phyloP scores from a whole-genome alignment of 768 basidiomycete genomes.

The Fistulinella prunicolor region DNA sequence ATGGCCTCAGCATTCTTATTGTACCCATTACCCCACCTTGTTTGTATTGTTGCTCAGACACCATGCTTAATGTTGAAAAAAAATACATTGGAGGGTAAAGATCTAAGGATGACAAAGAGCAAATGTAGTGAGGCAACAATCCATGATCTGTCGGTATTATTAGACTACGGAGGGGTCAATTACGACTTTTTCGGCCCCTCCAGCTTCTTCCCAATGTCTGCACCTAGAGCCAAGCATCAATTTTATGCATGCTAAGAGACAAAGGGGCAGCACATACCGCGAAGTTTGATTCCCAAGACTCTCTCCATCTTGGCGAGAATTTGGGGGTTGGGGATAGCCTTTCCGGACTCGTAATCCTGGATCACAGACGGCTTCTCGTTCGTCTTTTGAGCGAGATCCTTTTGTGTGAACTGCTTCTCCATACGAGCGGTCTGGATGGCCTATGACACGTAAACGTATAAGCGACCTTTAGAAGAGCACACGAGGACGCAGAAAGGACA shows the following conservation, averaged over 20 bases:
- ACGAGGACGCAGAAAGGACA: background rate
- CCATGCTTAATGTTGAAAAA: slow-evolving; percentile 3
- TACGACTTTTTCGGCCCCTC: slow-evolving; percentile 73
- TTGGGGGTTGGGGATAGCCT: slow-evolving; percentile 83
- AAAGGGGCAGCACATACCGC: slow-evolving; percentile 54
- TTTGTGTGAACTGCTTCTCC: slow-evolving; percentile 81
- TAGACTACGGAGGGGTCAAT: slow-evolving; percentile 39
- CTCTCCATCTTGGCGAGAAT: slow-evolving; percentile 90
- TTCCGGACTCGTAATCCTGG: slow-evolving; percentile 87
- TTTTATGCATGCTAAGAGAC: background rate
- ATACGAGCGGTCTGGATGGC: slow-evolving; percentile 80
- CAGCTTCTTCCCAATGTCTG: slow-evolving; percentile 85
- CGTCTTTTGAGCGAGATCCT: slow-evolving; percentile 88
- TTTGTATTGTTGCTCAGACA: slow-evolving; percentile 3
- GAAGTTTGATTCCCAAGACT: slow-evolving; percentile 79
- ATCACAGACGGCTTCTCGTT: slow-evolving; percentile 90
- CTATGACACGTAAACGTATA: slow-evolving; percentile 34
- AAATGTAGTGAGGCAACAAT: slow-evolving; percentile 17
- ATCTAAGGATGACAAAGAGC: slow-evolving; percentile 23
- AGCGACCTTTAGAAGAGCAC: background rate
- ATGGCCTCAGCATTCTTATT: background rate
- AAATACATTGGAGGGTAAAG: slow-evolving; percentile 24
- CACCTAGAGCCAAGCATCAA: slow-evolving; percentile 40
- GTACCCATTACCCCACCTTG: background rate
- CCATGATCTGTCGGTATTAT: slow-evolving; percentile 27